Percentiles rank a stretch among this genome's conserved stretches.
Evolutionary conservation across 2,329 filamentous ascomycete species (phyloP).

Genomic region (Alternaria triticina): DNA sequence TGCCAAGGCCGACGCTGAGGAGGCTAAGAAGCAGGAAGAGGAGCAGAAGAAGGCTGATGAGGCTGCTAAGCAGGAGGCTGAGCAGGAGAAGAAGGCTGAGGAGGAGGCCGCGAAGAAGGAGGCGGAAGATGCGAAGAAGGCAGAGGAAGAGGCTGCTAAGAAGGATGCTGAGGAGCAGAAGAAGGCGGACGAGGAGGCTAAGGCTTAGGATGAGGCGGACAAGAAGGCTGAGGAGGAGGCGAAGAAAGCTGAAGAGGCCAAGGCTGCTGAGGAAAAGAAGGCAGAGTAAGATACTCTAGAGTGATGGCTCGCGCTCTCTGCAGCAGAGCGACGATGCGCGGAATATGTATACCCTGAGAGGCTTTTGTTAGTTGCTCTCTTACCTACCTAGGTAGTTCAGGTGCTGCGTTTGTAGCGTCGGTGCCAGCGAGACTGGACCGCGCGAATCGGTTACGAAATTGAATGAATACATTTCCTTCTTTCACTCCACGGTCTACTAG

Average conservation of each 20-base stretch:
- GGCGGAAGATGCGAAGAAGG: background rate
- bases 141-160: background rate
- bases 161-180: constrained; percentile 10
- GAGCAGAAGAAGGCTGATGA: background rate
- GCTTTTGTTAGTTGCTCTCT: background rate
- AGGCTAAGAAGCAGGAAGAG: background rate
- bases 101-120: background rate
- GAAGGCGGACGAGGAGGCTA: background rate
- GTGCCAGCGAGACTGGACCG: constrained; percentile 27
- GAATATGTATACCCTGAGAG: background rate
- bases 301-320: background rate
- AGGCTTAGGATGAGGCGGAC: background rate
- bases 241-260: background rate
- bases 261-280: background rate
- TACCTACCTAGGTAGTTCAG: background rate
- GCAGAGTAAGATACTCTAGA: background rate
- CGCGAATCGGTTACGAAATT: constrained; percentile 5
- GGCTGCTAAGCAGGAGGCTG: background rate
- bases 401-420: background rate
- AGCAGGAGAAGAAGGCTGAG: background rate
- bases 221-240: background rate
- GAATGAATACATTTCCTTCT: constrained; percentile 1
- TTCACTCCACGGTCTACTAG: background rate
- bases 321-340: background rate
- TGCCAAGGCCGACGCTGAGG: background rate